These are phyloP conservation scores for Neopestalotiopsis rosae DNA, from an alignment of 2,329 filamentous ascomycete species.

Conservation along the genomic window DNA sequence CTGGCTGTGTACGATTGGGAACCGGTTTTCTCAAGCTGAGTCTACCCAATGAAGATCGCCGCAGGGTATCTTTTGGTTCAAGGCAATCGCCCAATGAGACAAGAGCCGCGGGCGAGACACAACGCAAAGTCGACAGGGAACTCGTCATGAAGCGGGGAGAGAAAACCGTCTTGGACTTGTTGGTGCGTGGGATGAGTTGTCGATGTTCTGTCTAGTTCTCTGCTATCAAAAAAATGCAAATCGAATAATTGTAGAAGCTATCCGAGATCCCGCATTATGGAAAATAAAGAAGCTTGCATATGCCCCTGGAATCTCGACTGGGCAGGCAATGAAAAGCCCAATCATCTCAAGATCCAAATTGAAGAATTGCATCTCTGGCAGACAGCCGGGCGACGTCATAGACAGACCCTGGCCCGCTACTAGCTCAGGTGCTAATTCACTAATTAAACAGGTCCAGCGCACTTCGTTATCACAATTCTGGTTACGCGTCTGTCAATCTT, in stretches of 20 bases:
- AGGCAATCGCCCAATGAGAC: slow-evolving; percentile 4
- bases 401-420: not conserved
- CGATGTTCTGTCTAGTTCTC: not conserved
- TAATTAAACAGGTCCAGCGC: slow-evolving; percentile 7
- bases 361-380: slow-evolving; percentile 6
- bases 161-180: not conserved
- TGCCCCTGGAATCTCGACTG: not conserved
- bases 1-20: slow-evolving; percentile 1
- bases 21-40: slow-evolving; percentile 10
- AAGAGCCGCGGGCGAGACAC: not conserved
- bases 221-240: too few species aligned
- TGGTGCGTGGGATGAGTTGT: not conserved
- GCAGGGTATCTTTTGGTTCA: slow-evolving; percentile 3
- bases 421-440: slow-evolving; percentile 7
- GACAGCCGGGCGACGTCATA: slow-evolving; percentile 5
- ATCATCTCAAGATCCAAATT: not conserved
- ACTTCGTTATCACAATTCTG: not conserved
- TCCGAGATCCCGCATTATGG: not conserved
- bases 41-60: slow-evolving; percentile 10
- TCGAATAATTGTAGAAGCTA: too few species aligned
- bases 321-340: not conserved
- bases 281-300: not conserved
- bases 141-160: not conserved
- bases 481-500: slow-evolving; percentile 2
- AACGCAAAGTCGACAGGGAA: not conserved